Evolutionary conservation across 495 filamentous ascomycete species (phyloP).

Genomic region (Lasiosphaeria miniovina): DNA sequence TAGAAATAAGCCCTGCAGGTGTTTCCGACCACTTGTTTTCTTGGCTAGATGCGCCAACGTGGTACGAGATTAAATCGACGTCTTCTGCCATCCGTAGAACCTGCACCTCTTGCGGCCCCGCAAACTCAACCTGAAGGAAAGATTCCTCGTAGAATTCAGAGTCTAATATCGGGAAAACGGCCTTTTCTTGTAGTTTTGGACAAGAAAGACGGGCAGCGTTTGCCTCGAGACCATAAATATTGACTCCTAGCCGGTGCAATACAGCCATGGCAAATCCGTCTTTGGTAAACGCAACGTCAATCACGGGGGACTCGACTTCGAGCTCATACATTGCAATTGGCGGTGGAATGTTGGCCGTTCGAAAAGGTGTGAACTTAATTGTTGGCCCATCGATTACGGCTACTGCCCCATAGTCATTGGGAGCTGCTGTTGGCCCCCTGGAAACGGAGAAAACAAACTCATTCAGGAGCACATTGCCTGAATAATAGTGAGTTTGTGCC

Average conservation of each 20-base stretch:
- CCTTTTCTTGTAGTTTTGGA: conserved; percentile 30
- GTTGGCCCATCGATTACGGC: conserved; percentile 83
- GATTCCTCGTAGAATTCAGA: conserved; percentile 17
- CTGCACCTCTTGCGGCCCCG: conserved; percentile 16
- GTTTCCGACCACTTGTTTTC: conserved; percentile 14
- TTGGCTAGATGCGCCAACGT: conserved; percentile 14
- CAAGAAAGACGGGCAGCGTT: conserved; percentile 37
- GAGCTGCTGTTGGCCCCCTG: conserved; percentile 63
- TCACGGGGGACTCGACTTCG: conserved; percentile 54
- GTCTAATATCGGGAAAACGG: conserved; percentile 16
- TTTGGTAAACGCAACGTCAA: conserved; percentile 72
- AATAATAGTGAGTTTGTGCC: conserved; percentile 27
- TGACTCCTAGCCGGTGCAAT: conserved; percentile 60
- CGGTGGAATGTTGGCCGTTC: conserved; percentile 80
- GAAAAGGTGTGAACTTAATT: conserved; percentile 82
- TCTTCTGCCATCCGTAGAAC: conserved; percentile 25
- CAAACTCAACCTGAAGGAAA: conserved; percentile 29
- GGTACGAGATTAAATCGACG: conserved; percentile 16
- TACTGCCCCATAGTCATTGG: conserved; percentile 76
- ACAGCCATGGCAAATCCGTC: conserved; percentile 68
- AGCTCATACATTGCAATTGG: conserved; percentile 87
- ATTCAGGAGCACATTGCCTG: conserved; percentile 53
- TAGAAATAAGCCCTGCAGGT: conserved; percentile 12
- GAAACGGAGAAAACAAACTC: conserved; percentile 70
- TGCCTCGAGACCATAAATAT: conserved; percentile 62